Evolutionary conservation across 352 stramenopile species (phyloP).

Genomic region (Nothophytophthora sp.): DNA sequence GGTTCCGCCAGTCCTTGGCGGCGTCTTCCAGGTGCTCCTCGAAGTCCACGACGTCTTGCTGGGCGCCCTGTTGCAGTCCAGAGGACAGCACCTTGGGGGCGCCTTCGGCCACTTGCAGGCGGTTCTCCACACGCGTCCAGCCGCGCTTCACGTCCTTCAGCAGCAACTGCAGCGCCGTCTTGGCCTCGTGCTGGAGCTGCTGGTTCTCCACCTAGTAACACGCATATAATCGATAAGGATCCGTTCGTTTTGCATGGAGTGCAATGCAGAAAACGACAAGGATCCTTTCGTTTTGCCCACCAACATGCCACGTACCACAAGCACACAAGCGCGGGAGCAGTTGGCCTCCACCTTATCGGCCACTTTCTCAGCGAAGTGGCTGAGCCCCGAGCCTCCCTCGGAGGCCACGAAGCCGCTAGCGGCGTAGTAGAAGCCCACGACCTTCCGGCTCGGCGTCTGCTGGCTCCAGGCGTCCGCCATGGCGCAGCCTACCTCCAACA

Average conservation of each 20-base stretch:
- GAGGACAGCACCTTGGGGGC: conserved; percentile 40
- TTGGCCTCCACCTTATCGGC: conserved; percentile 70
- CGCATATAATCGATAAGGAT: too few species aligned
- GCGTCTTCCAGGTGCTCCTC: conserved; percentile 80
- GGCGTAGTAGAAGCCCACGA: conserved; percentile 73
- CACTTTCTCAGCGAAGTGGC: conserved; percentile 60
- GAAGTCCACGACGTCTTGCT: conserved; percentile 63
- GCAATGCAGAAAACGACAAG: too few species aligned
- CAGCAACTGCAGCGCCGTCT: conserved; percentile 61
- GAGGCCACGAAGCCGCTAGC: conserved; percentile 29
- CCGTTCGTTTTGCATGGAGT: too few species aligned
- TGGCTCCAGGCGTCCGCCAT: conserved; percentile 66
- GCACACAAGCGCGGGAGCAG: conserved; percentile 66
- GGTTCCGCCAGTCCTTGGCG: conserved; percentile 79
- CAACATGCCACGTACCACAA: conserved; percentile 37
- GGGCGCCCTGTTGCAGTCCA: conserved; percentile 50
- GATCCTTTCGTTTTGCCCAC: too few species aligned
- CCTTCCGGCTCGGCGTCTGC: conserved; percentile 40
- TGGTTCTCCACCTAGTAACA: conserved; percentile 46
- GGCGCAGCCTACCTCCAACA: conserved; percentile 65
- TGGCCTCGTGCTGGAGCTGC: conserved; percentile 56
- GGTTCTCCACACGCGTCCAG: conserved; percentile 70
- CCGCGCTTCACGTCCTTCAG: conserved; percentile 84
- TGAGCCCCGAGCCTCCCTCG: conserved; percentile 38
- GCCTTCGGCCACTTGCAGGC: conserved; percentile 48